Evolutionary conservation across 1,284 basidiomycete genomes (phyloP), one percentile per base, ranked within the genome.

Genomic region (Puccinia horiana): DNA sequence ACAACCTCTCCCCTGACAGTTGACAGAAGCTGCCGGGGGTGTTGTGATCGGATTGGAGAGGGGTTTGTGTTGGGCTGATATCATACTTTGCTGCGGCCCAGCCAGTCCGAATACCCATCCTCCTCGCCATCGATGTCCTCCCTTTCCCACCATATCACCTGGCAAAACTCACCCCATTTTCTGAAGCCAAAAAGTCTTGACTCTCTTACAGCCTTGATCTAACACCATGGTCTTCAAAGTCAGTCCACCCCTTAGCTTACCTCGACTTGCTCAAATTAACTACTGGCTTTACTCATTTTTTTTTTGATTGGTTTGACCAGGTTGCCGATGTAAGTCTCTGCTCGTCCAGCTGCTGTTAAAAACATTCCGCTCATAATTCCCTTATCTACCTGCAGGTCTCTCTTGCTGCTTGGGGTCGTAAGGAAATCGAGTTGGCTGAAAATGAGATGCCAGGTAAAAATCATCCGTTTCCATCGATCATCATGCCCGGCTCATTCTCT

Each of bases 341-440:
- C 63, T n/a, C 49, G 4, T 52, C 49, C 49, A 52, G 18, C 49
- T 47, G 9, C 29, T 14, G n/a, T 58, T 12, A 8, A 63, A 37
- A 37, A 26, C 26, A 23, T 49, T n/a, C 18, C 9, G 35, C 23
- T 44, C 40, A 37, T 8, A 56, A 11, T 58, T 58, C 14, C 54
- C 58, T 75, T 11, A 65, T 26, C 44, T 40, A 47, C n/a, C 42
- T 12, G 40, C 40, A 81, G 80, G 73, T 81, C 47, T 81, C 80
- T 32, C 70, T 81, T 29, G 80, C 80, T 87, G 93, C 94, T 84
- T 96, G 94, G 88, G 94, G 95, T 89, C 94, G 96, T 89, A 97
- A 98, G 90, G 96, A 98, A 90, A 94, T 98, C 86, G 93, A 96
- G 90, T 95, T 98, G 88, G 95, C 96, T 85, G 95, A 98, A 49